These are phyloP conservation scores for Acanthamoeba pearcei DNA, from an alignment of 208 protist species.

Conservation along the genomic window DNA sequence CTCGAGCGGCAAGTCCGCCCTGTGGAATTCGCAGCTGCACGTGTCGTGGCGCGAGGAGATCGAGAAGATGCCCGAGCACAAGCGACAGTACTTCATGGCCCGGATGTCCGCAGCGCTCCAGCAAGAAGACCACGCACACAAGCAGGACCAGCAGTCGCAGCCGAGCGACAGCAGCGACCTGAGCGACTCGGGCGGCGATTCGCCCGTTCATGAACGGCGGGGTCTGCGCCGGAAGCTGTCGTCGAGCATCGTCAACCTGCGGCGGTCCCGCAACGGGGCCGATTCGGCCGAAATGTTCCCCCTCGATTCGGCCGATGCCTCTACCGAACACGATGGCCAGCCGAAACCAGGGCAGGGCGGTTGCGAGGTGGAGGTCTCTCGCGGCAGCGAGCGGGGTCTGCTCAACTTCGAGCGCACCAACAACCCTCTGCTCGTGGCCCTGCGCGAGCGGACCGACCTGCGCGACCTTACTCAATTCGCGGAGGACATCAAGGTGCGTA, in stretches of 20 bases:
- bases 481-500: constrained; percentile 25
- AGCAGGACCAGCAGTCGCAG: neutral
- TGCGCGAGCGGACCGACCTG: neutral
- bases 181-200: neutral
- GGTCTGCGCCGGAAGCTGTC: neutral
- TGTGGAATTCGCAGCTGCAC: constrained; percentile 18
- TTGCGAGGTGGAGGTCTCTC: neutral
- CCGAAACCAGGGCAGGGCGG: neutral
- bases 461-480: constrained; percentile 42
- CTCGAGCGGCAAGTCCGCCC: neutral
- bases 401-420: neutral
- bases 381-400: neutral
- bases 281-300: neutral
- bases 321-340: neutral
- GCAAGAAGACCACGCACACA: neutral
- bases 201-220: neutral
- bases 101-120: neutral
- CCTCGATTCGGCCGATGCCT: neutral
- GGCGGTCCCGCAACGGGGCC: neutral
- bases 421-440: neutral
- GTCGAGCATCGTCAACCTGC: constrained; percentile 5
- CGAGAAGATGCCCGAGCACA: constrained; percentile 30
- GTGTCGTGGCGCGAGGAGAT: constrained; percentile 48
- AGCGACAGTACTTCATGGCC: constrained; percentile 15
- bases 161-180: neutral